Evolutionary conservation across 768 basidiomycete species (phyloP).

Genomic region (Suillus occidentalis): DNA sequence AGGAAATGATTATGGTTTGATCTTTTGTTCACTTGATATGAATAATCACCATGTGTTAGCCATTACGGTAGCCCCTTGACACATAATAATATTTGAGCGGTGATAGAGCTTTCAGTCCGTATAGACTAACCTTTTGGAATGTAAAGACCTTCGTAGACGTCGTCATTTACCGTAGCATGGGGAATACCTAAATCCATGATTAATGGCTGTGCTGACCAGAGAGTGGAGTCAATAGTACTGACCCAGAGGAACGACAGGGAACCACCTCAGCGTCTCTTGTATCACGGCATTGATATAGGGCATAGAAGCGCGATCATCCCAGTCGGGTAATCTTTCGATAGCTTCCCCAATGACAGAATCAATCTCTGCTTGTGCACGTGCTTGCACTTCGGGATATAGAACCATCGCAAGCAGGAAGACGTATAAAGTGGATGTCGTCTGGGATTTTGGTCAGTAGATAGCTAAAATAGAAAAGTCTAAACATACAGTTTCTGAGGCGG

Average conservation of each 20-base stretch:
- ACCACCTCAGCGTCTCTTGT: conserved; percentile 27
- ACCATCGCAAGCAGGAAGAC: conserved; percentile 27
- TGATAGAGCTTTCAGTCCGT: background rate
- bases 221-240: background rate
- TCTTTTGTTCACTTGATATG: background rate
- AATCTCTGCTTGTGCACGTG: conserved; percentile 20
- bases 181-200: conserved; percentile 24
- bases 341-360: conserved; percentile 18
- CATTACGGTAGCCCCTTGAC: conserved; percentile 21
- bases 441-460: background rate
- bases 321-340: conserved; percentile 20
- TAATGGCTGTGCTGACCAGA: background rate
- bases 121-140: conserved; percentile 40
- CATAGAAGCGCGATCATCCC: conserved; percentile 21
- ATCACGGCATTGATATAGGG: conserved; percentile 23
- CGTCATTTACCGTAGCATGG: conserved; percentile 37
- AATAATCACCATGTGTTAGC: conserved; percentile 20
- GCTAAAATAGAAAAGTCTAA: background rate
- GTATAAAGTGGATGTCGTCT: conserved; percentile 21
- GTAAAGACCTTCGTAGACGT: conserved; percentile 43
- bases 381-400: conserved; percentile 26
- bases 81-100: background rate
- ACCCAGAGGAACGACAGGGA: conserved; percentile 18
- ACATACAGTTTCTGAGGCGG: conserved; percentile 26
- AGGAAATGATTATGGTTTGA: background rate